phyloP scores from a whole-genome alignment of 2,329 filamentous ascomycete genomes.

The Calcarisporium arbuscula region DNA sequence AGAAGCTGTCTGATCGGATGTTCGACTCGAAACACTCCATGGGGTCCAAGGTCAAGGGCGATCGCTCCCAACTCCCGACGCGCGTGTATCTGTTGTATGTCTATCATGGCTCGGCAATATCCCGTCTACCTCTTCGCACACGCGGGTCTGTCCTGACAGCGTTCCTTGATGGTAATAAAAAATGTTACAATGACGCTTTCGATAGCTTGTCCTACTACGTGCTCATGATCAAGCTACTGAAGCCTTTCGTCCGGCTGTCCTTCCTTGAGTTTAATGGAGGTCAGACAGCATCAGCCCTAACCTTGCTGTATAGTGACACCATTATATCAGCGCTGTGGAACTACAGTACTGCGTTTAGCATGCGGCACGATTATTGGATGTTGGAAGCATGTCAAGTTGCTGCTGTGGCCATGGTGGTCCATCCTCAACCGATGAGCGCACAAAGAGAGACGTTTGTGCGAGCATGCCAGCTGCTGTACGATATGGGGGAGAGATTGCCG shows the following conservation, averaged over 20 bases:
- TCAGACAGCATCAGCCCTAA: not conserved
- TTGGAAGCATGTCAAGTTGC: conserved; percentile 7
- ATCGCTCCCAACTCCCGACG: conserved; percentile 4
- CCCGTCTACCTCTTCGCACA: too few species aligned
- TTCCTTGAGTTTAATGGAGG: conserved; percentile 4
- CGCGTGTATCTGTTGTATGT: conserved; percentile 8
- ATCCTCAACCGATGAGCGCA: too few species aligned
- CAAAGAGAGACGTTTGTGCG: too few species aligned
- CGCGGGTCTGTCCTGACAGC: too few species aligned
- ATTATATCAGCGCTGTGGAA: conserved; percentile 14
- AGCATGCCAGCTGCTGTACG: too few species aligned
- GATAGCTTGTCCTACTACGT: conserved; percentile 9
- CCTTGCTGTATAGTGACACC: conserved; percentile 10
- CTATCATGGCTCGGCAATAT: too few species aligned
- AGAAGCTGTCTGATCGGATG: conserved; percentile 5
- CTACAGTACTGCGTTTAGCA: conserved; percentile 17
- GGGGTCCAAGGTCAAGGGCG: not conserved
- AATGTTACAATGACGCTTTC: not conserved
- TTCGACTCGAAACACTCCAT: not conserved
- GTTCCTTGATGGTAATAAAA: not conserved
- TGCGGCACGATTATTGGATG: conserved; percentile 16
- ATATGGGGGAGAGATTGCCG: too few species aligned
- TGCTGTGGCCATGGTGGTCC: too few species aligned
- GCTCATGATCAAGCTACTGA: conserved; percentile 7
- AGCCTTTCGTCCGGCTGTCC: conserved; percentile 1